These are phyloP conservation scores for Naematelia aurantialba DNA, from an alignment of 768 basidiomycete species.

Conservation along the genomic window DNA sequence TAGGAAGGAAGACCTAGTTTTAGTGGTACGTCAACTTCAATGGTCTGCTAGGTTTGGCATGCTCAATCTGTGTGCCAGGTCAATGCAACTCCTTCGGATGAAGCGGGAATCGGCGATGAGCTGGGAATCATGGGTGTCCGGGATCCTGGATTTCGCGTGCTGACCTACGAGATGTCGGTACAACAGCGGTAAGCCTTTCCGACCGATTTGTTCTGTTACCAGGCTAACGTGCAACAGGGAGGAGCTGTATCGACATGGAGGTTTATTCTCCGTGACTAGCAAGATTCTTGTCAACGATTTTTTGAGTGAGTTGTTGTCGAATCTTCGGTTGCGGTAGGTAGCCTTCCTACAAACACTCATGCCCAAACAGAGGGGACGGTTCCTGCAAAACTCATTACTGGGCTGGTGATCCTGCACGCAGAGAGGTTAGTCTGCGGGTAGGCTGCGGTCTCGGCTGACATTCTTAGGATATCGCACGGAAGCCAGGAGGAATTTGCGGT, in stretches of 20 bases:
- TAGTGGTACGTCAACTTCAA: slow-evolving; percentile 76
- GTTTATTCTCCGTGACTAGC: slow-evolving; percentile 85
- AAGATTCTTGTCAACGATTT: slow-evolving; percentile 94
- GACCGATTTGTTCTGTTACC: neutral
- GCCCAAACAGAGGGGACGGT: slow-evolving; percentile 58
- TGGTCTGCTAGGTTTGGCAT: too few relatives aligned
- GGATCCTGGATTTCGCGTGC: slow-evolving; percentile 74
- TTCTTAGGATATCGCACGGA: slow-evolving; percentile 69
- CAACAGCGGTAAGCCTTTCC: slow-evolving; percentile 64
- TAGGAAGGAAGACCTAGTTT: slow-evolving; percentile 72
- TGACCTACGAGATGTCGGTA: slow-evolving; percentile 74
- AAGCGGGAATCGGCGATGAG: slow-evolving; percentile 85
- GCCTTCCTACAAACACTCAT: too few relatives aligned
- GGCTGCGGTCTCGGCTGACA: neutral
- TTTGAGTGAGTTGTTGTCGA: slow-evolving; percentile 56
- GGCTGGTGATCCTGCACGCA: slow-evolving; percentile 82
- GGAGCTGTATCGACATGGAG: slow-evolving; percentile 79
- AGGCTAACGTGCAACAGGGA: slow-evolving; percentile 56
- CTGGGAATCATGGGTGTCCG: slow-evolving; percentile 87
- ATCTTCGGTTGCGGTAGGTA: neutral
- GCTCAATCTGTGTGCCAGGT: too few relatives aligned
- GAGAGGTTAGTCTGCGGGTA: slow-evolving; percentile 61
- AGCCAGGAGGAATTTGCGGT: slow-evolving; percentile 90
- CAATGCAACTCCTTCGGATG: slow-evolving; percentile 67
- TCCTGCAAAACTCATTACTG: slow-evolving; percentile 79